Base-by-base conservation (phyloP, 2,329 filamentous ascomycete genomes). In the Exophiala sp. region DNA sequence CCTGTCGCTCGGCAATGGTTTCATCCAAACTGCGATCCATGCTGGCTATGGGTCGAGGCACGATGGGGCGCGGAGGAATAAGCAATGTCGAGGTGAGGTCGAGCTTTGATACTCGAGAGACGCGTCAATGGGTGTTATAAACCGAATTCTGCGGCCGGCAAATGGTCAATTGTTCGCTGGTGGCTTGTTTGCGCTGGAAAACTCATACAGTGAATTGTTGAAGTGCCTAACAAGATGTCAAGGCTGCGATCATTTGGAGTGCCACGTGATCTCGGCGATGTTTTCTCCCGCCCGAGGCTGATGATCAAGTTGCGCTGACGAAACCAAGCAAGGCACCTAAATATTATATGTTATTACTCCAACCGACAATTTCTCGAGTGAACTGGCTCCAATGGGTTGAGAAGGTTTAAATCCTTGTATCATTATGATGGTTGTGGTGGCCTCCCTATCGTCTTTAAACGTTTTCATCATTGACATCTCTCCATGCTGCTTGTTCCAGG, bases 11-110 rank as follows among this genome's bases (percentile, higher is more conserved):
- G 56, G 73, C 72, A 56, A 82, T 81, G 62, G 82, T 80, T 60
- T 83, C 80, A 67, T 83, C 80, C 51, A 83, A 70, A 61, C 76
- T 78, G 63, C 79, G 76, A 69, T 83, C 80, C 80, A 83, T 83
- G 27, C 56, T 27, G 30, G n/a, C 6, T 14, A 27, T n/a, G 24
- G 38, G n/a, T 23, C n/a, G 19, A 10, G 4, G 18, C 18, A 38
- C 4, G 19, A 38, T 9, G 4, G 7, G 35, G 35, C 16, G 16
- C 8, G 35, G 35, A 38, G 13, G 32, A n/a, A 5, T 14, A 6
- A 18, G 14, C 6, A 35, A 35, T 5, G 16, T 6, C 5, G 14
- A 9, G 3, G 37, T 3, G 13, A 10, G 10, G 24, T 27, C 10
- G 24, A 27, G 24, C 10, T 27, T 27, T 10, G 24, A 27, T 5